Evolutionary conservation across 345 rosid genomes (phyloP), one percentile per base, ranked within the genome.

Genomic region (Durio zibethinus): DNA sequence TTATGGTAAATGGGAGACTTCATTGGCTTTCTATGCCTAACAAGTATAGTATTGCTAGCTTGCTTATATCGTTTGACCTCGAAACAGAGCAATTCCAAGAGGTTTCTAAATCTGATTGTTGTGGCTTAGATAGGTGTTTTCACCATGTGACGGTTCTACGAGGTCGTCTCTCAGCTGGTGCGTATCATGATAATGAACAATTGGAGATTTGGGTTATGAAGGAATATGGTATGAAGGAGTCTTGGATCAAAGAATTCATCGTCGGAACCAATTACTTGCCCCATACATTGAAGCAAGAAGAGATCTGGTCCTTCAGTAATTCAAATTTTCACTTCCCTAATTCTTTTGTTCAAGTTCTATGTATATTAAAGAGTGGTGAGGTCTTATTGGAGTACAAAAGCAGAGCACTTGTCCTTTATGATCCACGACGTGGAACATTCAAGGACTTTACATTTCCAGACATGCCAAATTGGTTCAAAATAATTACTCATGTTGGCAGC

Each of bases 121-220:
- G 93, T 4, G 89, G 88, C 54, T 83, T 88, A 48, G 83, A 85
- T 71, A 82, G 87, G 87, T 86, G 88, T 5, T 87, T 87, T 72
- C 86, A 83, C 69, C 89, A 90, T 48, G 77, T 91, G 33, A 82
- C 82, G 31, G 90, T 78, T 20, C 84, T 92, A 4, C 76, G 80
- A 73, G 93, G 90, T 8, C 87, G 92, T 76, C 89, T 93, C 7
- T 81, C 88, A 4, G 97, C 95, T 1, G 84, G 86, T 3, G 94
- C 86, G 38, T 87, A 84, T 77, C 89, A 94, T 47, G 89, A 84
- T 76, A 84, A 91, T 66, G 86, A 89, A 72, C 86, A 86, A 79
- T 25, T 93, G 80, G 98, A 94, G 80, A 89, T 93, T 40, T 94
- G 99, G 99, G 91, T 87, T 0, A 94, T 94, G 98, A 90, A 86